Percentiles rank a stretch among this genome's conserved stretches.
Conservation (phyloP, 176 grass and related monocot genomes). For the Musa troglodytarum region DNA sequence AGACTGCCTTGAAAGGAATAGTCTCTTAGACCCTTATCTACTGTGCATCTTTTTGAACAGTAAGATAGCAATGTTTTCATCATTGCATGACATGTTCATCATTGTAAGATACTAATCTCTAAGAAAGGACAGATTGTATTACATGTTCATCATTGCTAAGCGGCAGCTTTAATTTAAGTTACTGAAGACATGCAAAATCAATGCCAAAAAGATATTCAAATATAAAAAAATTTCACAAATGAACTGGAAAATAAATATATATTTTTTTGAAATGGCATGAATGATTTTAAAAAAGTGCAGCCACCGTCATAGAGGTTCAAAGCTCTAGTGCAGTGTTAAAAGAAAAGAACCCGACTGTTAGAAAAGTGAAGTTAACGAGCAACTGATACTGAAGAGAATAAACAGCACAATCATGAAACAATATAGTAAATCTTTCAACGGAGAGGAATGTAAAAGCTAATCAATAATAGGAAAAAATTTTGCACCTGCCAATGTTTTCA, state of each 20-base stretch:
- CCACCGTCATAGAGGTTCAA: background rate
- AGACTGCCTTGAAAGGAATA: background rate
- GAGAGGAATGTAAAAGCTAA: slow-evolving; percentile 11
- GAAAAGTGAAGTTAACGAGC: background rate
- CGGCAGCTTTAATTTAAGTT: too few relatives aligned
- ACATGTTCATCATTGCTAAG: too few relatives aligned
- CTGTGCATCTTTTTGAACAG: background rate
- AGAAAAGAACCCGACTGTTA: background rate
- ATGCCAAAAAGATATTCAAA: background rate
- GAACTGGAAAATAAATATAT: too few relatives aligned
- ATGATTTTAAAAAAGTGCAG: background rate
- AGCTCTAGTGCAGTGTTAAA: background rate
- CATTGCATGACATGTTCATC: too few relatives aligned
- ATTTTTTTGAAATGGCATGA: background rate
- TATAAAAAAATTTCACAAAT: too few relatives aligned
- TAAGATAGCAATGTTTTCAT: background rate
- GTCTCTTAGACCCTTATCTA: background rate
- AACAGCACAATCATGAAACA: background rate
- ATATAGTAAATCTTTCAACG: background rate
- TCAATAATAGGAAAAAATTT: background rate
- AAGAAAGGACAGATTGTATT: background rate
- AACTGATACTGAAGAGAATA: background rate
- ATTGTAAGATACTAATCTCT: background rate
- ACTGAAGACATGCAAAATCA: background rate
- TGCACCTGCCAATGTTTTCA: slow-evolving; percentile 86